Evolutionary conservation across 768 basidiomycete species (phyloP).

Genomic region (Leccinellum rugosiceps): DNA sequence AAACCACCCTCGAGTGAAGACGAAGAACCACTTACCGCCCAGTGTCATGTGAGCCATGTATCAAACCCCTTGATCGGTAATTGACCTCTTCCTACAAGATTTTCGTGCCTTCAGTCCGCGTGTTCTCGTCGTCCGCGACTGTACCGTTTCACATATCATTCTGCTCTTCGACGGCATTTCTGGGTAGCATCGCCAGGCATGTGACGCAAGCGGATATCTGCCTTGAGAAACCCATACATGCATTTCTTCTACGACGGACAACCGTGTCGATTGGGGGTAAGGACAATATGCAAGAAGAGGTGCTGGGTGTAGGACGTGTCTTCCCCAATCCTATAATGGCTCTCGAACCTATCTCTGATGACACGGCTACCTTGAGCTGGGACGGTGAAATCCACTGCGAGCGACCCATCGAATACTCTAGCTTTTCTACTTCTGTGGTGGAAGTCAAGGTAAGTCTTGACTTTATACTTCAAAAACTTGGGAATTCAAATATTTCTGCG

Average conservation of each 20-base stretch:
- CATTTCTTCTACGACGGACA: slow-evolving; percentile 55
- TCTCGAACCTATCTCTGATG: slow-evolving; percentile 24
- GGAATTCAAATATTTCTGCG: neutral
- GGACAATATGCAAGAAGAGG: slow-evolving; percentile 20
- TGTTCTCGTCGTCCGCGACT: slow-evolving; percentile 52
- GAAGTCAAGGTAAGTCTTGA: slow-evolving; percentile 44
- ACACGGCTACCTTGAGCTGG: slow-evolving; percentile 51
- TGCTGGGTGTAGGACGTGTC: slow-evolving; percentile 49
- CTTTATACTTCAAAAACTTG: neutral
- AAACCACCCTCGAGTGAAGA: slow-evolving; percentile 5
- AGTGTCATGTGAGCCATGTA: slow-evolving; percentile 29
- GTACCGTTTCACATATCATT: slow-evolving; percentile 70
- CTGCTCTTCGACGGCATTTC: slow-evolving; percentile 42
- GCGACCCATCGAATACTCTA: slow-evolving; percentile 39
- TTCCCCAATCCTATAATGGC: slow-evolving; percentile 37
- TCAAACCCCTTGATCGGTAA: neutral
- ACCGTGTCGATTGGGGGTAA: slow-evolving; percentile 32
- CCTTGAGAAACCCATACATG: slow-evolving; percentile 38
- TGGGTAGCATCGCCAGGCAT: slow-evolving; percentile 12
- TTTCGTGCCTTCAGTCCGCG: slow-evolving; percentile 57
- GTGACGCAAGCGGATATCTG: slow-evolving; percentile 6
- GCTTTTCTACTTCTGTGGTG: slow-evolving; percentile 49
- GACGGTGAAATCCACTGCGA: slow-evolving; percentile 51
- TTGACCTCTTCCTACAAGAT: slow-evolving; percentile 37
- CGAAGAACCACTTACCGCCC: slow-evolving; percentile 15